A percentile compares a stretch with the other conserved stretches of the same genome.
These are phyloP conservation scores for Durio zibethinus DNA, from an alignment of 345 rosid species.

Conservation along the genomic window DNA sequence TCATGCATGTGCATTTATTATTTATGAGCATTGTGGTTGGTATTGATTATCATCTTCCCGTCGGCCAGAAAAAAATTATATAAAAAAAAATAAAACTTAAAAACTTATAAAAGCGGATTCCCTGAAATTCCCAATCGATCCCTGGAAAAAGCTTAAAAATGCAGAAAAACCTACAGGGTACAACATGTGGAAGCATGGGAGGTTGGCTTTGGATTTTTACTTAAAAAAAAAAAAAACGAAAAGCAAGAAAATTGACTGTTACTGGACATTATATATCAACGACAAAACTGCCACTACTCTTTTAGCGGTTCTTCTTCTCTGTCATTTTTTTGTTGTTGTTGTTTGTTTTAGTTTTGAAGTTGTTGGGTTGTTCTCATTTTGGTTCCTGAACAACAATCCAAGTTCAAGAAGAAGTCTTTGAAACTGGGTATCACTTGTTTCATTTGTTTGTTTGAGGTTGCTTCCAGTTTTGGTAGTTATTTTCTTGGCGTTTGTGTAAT, in stretches of 20 bases:
- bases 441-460: not conserved
- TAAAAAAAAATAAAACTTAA: not conserved
- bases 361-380: slow-evolving; percentile 35
- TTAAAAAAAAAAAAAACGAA: not conserved
- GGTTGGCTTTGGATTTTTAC: not conserved
- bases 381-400: not conserved
- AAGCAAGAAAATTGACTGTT: not conserved
- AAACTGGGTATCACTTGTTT: slow-evolving; percentile 16
- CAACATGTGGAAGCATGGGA: not conserved
- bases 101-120: not conserved
- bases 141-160: not conserved
- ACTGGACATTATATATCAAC: not conserved
- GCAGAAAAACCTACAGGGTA: not conserved
- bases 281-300: slow-evolving; percentile 23
- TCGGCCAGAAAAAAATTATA: slow-evolving; percentile 6
- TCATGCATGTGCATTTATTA: slow-evolving; percentile 29
- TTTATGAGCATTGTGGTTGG: slow-evolving; percentile 12
- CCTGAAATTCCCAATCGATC: not conserved
- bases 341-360: slow-evolving; percentile 30
- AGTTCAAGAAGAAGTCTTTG: slow-evolving; percentile 20
- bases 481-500: slow-evolving; percentile 6
- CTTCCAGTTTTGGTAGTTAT: not conserved
- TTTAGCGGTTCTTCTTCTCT: slow-evolving; percentile 26
- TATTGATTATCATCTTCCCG: slow-evolving; percentile 6
- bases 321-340: slow-evolving; percentile 8